phyloP scores from a whole-genome alignment of 176 grass and related monocot genomes.

The Oryza longistaminata region DNA sequence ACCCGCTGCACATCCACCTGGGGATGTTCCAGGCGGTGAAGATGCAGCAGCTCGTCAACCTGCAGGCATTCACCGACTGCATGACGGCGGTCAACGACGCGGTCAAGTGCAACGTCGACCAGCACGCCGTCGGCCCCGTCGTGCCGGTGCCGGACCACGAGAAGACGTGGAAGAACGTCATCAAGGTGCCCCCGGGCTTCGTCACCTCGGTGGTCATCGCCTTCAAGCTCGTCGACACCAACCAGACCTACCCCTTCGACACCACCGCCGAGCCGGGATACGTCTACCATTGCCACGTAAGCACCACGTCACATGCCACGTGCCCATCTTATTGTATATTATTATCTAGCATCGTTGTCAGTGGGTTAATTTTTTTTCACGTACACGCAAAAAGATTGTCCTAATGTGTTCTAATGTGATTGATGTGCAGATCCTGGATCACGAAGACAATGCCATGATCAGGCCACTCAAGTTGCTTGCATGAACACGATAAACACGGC shows the following conservation, averaged over 20 bases:
- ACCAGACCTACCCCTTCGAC: conserved; percentile 48
- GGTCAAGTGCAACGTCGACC: conserved; percentile 29
- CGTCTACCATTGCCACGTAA: conserved; percentile 83
- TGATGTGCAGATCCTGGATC: conserved; percentile 65
- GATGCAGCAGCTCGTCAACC: neutral
- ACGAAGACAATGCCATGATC: conserved; percentile 88
- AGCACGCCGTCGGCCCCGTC: conserved; percentile 5
- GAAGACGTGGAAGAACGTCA: conserved; percentile 78
- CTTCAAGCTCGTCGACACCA: conserved; percentile 53
- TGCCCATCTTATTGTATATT: neutral
- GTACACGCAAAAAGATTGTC: no score
- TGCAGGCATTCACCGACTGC: conserved; percentile 49
- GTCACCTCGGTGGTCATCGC: conserved; percentile 49
- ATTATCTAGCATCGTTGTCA: no score
- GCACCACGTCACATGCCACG: neutral
- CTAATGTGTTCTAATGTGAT: neutral
- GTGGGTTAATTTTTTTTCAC: neutral
- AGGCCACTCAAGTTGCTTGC: conserved; percentile 54
- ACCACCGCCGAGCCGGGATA: conserved; percentile 67
- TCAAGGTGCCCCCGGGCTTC: conserved; percentile 53
- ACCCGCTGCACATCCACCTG: conserved; percentile 48
- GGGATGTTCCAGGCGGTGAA: no score
- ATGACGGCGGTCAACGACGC: conserved; percentile 65
- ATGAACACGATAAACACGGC: neutral
- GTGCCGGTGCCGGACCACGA: conserved; percentile 55